Evolutionary conservation across 2,329 filamentous ascomycete genomes (phyloP).

Genomic region (Dothideomycetes sp.): DNA sequence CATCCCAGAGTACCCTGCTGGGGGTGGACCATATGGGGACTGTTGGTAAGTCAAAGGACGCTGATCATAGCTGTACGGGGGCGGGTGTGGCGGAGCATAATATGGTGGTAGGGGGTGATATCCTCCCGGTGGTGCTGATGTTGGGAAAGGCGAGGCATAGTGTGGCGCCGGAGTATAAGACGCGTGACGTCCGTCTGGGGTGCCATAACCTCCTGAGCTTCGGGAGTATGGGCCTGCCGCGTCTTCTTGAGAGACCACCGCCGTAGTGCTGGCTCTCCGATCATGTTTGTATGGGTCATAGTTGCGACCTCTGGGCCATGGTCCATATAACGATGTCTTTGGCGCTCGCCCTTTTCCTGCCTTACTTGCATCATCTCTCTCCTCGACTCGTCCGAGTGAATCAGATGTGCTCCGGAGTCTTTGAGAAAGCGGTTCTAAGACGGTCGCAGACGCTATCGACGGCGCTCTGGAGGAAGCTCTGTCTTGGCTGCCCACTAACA

Average conservation of each 20-base stretch:
- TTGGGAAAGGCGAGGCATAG: not conserved
- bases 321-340: slow-evolving; percentile 6
- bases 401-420: slow-evolving; percentile 4
- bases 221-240: slow-evolving; percentile 1
- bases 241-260: not conserved
- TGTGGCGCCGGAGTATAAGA: slow-evolving; percentile 1
- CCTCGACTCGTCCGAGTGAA: slow-evolving; percentile 5
- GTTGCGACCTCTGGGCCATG: slow-evolving; percentile 6
- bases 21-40: not conserved
- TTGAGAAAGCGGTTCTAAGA: slow-evolving; percentile 2
- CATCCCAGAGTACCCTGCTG: slow-evolving; percentile 2
- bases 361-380: not conserved
- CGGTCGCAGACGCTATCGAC: slow-evolving; percentile 1
- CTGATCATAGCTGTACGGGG: slow-evolving; percentile 4
- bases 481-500: not conserved
- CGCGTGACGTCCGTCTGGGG: slow-evolving; percentile 1
- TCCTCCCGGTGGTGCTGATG: slow-evolving; percentile 2
- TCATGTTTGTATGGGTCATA: slow-evolving; percentile 5
- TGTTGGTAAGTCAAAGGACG: slow-evolving; percentile 1
- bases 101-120: slow-evolving; percentile 2
- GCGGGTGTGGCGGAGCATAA: not conserved
- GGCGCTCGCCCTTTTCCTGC: slow-evolving; percentile 4
- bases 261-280: slow-evolving; percentile 4
- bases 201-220: slow-evolving; percentile 2
- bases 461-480: slow-evolving; percentile 3